Evolutionary conservation across 116 monocot species (phyloP), one percentile per base, ranked within the genome.

Genomic region (Phalaenopsis hybrid): DNA sequence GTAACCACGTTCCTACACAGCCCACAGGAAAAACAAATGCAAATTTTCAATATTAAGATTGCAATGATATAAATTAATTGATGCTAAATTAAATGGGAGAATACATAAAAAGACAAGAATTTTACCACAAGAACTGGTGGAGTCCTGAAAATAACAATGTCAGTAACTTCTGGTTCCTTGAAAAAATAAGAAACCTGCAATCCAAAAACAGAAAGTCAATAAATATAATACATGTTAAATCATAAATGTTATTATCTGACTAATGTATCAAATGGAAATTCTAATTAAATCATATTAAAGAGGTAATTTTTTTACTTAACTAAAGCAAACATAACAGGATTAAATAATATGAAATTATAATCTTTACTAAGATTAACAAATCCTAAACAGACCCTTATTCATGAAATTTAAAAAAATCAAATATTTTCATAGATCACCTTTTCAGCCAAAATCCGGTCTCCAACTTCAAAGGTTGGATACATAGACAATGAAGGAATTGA

Each of bases 401-500:
- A 44, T 45, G n/a, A 75, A 45, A 45, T 11, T 43, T 12, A 44
- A 75, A 16, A 43, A 7, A 15, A 52, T 52, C 58, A 78, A 33
- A 70, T 21, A 20, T 75, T 11, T 0, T 31, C 61, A 78, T 75
- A 31, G 37, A 7, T 84, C 86, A 98, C 98, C 95, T 95, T 98
- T 85, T 98, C 95, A 8, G 98, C 93, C 81, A 98, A 77, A 57
- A 98, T 95, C 31, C 95, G 80, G 76, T 98, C 98, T 25, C 98
- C 98, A 20, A 88, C 89, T 83, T 98, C 98, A 28, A 98, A 89
- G 6, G 98, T 98, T 11, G 98, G 98, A 78, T 88, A 98, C 95
- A 98, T 98, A 0, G 98, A 95, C 82, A 77, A 76, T 4, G 98
- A 85, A 69, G 90, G 93, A 81, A 98, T 98, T 16, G 93, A 90